Percentiles rank a stretch among this genome's conserved stretches.
phyloP scores from a whole-genome alignment of 768 basidiomycete genomes.

The Termitomyces sp. region DNA sequence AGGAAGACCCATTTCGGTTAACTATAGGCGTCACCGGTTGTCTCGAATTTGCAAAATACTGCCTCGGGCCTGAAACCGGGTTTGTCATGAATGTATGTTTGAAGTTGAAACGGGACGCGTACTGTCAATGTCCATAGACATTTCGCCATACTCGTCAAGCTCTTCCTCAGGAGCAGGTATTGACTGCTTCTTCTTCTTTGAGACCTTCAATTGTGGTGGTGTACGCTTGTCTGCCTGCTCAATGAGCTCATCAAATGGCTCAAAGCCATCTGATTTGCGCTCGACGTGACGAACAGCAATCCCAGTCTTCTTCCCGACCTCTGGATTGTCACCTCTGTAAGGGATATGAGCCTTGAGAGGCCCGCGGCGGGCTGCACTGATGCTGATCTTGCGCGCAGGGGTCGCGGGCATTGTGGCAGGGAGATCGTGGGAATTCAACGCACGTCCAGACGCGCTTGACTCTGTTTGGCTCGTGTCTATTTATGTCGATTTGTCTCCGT shows the following conservation, averaged over 20 bases:
- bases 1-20: slow-evolving; percentile 31
- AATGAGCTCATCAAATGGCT: slow-evolving; percentile 71
- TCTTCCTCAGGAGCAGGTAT: slow-evolving; percentile 20
- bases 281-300: slow-evolving; percentile 65
- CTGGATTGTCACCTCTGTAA: slow-evolving; percentile 71
- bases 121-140: slow-evolving; percentile 78
- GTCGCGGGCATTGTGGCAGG: slow-evolving; percentile 1
- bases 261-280: slow-evolving; percentile 76
- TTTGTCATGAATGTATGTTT: slow-evolving; percentile 11
- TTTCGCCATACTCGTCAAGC: slow-evolving; percentile 43
- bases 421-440: slow-evolving; percentile 2
- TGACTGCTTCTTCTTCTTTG: slow-evolving; percentile 43
- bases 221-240: slow-evolving; percentile 63
- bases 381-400: slow-evolving; percentile 4
- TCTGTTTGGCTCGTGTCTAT: slow-evolving; percentile 12
- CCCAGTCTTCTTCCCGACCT: slow-evolving; percentile 78
- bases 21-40: slow-evolving; percentile 35
- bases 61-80: slow-evolving; percentile 30
- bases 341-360: slow-evolving; percentile 67
- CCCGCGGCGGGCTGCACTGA: slow-evolving; percentile 19
- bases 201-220: slow-evolving; percentile 46
- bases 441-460: slow-evolving; percentile 13
- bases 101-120: slow-evolving; percentile 15
- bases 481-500: not conserved
- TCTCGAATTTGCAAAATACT: slow-evolving; percentile 34